Evolutionary conservation across 2,329 filamentous ascomycete species (phyloP).

Genomic region (Thielaviopsis populi): DNA sequence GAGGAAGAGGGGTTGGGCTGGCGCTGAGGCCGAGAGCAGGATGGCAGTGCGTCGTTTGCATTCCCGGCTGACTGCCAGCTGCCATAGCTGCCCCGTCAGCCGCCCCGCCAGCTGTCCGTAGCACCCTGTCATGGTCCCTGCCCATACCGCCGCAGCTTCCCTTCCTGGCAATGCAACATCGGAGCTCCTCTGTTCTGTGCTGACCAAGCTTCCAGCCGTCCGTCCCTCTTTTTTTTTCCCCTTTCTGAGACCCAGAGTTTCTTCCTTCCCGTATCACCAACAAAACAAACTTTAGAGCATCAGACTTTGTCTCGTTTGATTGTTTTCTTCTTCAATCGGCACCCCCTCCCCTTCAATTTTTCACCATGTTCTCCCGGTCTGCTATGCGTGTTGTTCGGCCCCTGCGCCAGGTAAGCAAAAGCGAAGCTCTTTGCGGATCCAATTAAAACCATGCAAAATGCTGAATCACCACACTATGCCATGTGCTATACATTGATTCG

Average conservation of each 20-base stretch:
- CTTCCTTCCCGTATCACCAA: background rate
- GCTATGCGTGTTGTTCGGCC: constrained; percentile 49
- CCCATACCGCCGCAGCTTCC: background rate
- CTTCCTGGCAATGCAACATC: background rate
- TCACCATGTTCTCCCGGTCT: constrained; percentile 52
- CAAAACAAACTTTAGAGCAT: background rate
- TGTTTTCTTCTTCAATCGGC: constrained; percentile 9
- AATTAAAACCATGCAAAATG: background rate
- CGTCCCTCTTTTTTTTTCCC: background rate
- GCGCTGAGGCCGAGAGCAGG: background rate
- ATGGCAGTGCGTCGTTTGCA: background rate
- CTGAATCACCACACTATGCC: background rate
- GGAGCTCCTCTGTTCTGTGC: background rate
- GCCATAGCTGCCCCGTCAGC: too few relatives aligned
- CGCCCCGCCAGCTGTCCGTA: background rate
- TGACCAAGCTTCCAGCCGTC: background rate
- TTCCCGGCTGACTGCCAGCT: background rate
- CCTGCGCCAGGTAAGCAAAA: constrained; percentile 43
- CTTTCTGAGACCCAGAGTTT: background rate
- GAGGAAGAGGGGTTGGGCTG: constrained; percentile 4
- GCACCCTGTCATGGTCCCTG: background rate
- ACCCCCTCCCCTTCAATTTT: background rate
- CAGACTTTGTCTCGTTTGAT: background rate
- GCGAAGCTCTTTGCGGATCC: background rate
- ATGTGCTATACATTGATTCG: background rate